Conservation (phyloP, 306 rosid genomes). For the Rubus parviflorus region DNA sequence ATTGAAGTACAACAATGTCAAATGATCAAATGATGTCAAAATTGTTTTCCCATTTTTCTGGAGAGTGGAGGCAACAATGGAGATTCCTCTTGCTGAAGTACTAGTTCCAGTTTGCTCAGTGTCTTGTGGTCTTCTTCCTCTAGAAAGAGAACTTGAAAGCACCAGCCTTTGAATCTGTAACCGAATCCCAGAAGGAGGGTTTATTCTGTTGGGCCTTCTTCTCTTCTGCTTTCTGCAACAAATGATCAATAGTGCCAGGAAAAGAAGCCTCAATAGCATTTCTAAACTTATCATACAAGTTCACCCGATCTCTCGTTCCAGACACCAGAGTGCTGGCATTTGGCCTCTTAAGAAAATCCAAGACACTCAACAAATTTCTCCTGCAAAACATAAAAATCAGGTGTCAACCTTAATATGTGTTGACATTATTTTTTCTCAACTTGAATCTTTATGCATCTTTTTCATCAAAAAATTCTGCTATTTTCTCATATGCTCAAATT, state of each 20-base stretch:
- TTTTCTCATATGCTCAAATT: not conserved
- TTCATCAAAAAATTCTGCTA: not conserved
- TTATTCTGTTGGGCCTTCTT: conserved; percentile 52
- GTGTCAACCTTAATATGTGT: not conserved
- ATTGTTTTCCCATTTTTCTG: conserved; percentile 2
- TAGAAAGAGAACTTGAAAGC: conserved; percentile 91
- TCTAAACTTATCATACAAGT: conserved; percentile 77
- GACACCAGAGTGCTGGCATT: conserved; percentile 82
- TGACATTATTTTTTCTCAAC: not conserved
- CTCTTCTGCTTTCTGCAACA: conserved; percentile 59
- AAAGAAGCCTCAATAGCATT: conserved; percentile 67
- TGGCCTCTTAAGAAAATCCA: conserved; percentile 83
- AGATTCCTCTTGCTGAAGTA: not conserved
- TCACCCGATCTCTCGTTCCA: conserved; percentile 85
- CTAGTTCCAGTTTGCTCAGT: not conserved
- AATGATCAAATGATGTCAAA: conserved; percentile 4
- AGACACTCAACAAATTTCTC: conserved; percentile 77
- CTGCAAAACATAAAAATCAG: conserved; percentile 45
- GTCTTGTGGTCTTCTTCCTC: conserved; percentile 1
- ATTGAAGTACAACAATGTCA: not conserved
- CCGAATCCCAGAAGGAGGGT: conserved; percentile 80
- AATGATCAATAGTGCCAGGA: conserved; percentile 67
- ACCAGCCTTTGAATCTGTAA: conserved; percentile 60
- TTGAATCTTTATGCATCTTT: not conserved
- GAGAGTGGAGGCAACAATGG: not conserved